Percentiles rank a stretch among this genome's conserved stretches.
phyloP scores from a whole-genome alignment of 164 flowering plant genomes.

The Annona cherimola region DNA sequence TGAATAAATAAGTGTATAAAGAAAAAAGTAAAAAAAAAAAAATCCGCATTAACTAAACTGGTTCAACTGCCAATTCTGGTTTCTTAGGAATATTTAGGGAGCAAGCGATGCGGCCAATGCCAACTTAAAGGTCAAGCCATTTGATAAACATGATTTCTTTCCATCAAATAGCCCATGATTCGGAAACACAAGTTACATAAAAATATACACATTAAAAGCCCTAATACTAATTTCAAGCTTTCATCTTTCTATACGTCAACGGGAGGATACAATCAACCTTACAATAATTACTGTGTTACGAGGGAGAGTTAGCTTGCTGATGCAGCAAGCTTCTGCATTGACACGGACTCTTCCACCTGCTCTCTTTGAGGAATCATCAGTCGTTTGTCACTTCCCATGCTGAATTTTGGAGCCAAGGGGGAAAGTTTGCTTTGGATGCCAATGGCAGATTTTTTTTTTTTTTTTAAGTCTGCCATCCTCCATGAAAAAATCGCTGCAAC shows the following conservation, averaged over 20 bases:
- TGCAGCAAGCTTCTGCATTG: not conserved
- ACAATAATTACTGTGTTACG: not conserved
- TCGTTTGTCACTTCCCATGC: not conserved
- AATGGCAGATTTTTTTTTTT: not conserved
- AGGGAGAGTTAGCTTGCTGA: not conserved
- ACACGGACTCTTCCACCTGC: not conserved
- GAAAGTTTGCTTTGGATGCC: not conserved
- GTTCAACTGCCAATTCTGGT: too few species aligned
- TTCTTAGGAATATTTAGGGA: too few species aligned
- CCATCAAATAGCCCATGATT: not conserved
- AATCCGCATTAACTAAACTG: too few species aligned
- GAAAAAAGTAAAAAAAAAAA: too few species aligned
- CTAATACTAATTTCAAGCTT: slow-evolving; percentile 8
- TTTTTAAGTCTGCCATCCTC: not conserved
- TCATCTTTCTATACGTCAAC: slow-evolving; percentile 2
- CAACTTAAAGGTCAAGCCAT: not conserved
- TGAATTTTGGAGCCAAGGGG: not conserved
- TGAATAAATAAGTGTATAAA: too few species aligned
- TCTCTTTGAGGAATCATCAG: not conserved
- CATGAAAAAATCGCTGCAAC: not conserved
- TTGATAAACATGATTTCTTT: not conserved
- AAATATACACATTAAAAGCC: slow-evolving; percentile 16
- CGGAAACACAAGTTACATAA: slow-evolving; percentile 1
- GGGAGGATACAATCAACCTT: not conserved
- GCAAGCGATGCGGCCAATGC: too few species aligned